A percentile compares a stretch with the other conserved stretches of the same genome.
Evolutionary conservation across 2,329 filamentous ascomycete genomes (phyloP).

Genomic region (Leptographium wingfieldii): DNA sequence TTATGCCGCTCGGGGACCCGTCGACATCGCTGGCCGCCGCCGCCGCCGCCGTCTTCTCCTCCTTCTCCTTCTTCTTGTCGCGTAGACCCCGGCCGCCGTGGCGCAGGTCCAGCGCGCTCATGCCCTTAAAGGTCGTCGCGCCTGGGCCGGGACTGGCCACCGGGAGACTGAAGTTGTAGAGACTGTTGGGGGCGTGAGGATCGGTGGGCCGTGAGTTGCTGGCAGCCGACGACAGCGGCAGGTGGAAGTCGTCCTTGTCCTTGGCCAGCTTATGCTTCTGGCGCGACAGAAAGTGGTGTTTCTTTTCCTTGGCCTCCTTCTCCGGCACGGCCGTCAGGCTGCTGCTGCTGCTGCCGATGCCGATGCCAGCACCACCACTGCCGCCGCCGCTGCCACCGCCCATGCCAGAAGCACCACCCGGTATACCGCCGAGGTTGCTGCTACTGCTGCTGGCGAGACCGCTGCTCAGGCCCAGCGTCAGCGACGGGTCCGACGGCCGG

Average conservation of each 20-base stretch:
- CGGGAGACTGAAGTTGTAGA: constrained; percentile 69
- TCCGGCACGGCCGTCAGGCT: constrained; percentile 20
- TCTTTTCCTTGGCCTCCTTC: constrained; percentile 57
- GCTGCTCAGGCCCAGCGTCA: not conserved
- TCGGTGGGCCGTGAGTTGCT: constrained; percentile 68
- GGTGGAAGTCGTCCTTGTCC: constrained; percentile 57
- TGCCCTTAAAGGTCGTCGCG: constrained; percentile 62
- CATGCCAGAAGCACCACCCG: not conserved
- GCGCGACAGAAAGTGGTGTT: constrained; percentile 66
- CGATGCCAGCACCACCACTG: not conserved
- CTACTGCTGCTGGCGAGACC: not conserved
- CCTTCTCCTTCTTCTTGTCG: constrained; percentile 71
- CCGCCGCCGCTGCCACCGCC: not conserved
- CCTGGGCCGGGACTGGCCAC: constrained; percentile 59
- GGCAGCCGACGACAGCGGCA: constrained; percentile 61
- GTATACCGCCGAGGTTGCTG: not conserved
- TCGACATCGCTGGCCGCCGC: not conserved
- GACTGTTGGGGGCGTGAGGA: constrained; percentile 58
- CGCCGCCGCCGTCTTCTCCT: constrained; percentile 30
- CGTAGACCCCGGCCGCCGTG: constrained; percentile 64
- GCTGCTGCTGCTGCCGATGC: not conserved
- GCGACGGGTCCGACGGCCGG: constrained; percentile 42
- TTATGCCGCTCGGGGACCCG: constrained; percentile 15
- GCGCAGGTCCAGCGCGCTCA: constrained; percentile 66
- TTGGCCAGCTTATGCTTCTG: constrained; percentile 62